Conservation (phyloP, 2,329 filamentous ascomycete genomes). For the Tolypocladium guangdongense region DNA sequence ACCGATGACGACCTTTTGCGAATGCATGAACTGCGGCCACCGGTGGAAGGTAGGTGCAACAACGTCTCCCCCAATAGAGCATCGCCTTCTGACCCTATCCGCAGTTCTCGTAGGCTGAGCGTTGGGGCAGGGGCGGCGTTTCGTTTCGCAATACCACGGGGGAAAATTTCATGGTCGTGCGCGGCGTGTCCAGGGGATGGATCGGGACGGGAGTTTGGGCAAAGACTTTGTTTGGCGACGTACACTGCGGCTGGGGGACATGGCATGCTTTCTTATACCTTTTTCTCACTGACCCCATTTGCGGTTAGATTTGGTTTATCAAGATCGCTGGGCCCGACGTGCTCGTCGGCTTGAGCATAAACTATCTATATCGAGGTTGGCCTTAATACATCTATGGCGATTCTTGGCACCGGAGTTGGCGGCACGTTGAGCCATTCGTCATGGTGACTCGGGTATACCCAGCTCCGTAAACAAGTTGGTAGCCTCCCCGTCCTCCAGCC, state of each 20-base stretch:
- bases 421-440: too few species aligned
- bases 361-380: neutral
- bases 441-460: slow-evolving; percentile 22
- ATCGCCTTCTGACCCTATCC: neutral
- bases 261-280: neutral
- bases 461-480: slow-evolving; percentile 39
- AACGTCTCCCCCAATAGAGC: neutral
- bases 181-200: neutral
- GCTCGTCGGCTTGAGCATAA: neutral
- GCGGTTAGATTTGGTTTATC: neutral
- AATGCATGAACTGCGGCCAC: slow-evolving; percentile 58
- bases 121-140: slow-evolving; percentile 5
- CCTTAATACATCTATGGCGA: neutral
- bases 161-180: neutral
- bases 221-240: neutral
- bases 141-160: slow-evolving; percentile 6
- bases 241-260: neutral
- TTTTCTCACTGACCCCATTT: neutral
- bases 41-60: slow-evolving; percentile 54
- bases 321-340: neutral
- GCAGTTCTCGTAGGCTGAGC: slow-evolving; percentile 12
- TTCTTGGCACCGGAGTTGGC: neutral
- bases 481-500: slow-evolving; percentile 46
- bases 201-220: neutral
- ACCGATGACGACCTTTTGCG: slow-evolving; percentile 71